A percentile compares a stretch with the other conserved stretches of the same genome.
phyloP scores from a whole-genome alignment of 2,329 filamentous ascomycete genomes.

The Botrytis squamosa region DNA sequence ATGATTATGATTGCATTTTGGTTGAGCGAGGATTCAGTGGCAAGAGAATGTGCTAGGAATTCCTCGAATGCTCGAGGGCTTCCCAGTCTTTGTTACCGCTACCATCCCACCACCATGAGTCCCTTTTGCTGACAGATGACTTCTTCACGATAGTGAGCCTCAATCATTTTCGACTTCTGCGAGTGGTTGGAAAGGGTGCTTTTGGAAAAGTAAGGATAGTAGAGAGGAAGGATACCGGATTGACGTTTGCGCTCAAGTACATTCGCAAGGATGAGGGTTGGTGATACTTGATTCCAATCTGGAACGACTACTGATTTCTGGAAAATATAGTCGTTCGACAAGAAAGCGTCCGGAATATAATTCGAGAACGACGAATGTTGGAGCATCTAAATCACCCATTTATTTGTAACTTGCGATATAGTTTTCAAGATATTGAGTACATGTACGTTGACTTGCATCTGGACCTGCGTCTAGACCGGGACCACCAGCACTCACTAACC shows the following conservation, averaged over 20 bases:
- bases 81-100: neutral
- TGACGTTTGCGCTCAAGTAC: slow-evolving; percentile 97
- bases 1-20: slow-evolving; percentile 47
- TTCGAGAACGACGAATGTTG: slow-evolving; percentile 95
- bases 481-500: neutral
- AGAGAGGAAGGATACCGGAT: slow-evolving; percentile 89
- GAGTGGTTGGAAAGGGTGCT: slow-evolving; percentile 94
- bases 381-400: slow-evolving; percentile 98
- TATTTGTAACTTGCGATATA: slow-evolving; percentile 97
- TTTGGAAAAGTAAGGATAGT: slow-evolving; percentile 99
- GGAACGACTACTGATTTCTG: slow-evolving; percentile 21
- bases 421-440: slow-evolving; percentile 98
- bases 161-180: slow-evolving; percentile 92
- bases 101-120: neutral
- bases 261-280: slow-evolving; percentile 97
- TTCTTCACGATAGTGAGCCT: slow-evolving; percentile 69
- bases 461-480: neutral
- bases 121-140: slow-evolving; percentile 26
- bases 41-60: slow-evolving; percentile 9
- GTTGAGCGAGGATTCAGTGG: slow-evolving; percentile 1
- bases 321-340: slow-evolving; percentile 78
- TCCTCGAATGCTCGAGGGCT: neutral
- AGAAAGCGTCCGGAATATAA: slow-evolving; percentile 97
- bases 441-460: slow-evolving; percentile 60
- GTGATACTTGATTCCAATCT: slow-evolving; percentile 38